Evolutionary conservation across 192 early-diverging fungal species (phyloP).

Genomic region (Rhizophagus prolifer): DNA sequence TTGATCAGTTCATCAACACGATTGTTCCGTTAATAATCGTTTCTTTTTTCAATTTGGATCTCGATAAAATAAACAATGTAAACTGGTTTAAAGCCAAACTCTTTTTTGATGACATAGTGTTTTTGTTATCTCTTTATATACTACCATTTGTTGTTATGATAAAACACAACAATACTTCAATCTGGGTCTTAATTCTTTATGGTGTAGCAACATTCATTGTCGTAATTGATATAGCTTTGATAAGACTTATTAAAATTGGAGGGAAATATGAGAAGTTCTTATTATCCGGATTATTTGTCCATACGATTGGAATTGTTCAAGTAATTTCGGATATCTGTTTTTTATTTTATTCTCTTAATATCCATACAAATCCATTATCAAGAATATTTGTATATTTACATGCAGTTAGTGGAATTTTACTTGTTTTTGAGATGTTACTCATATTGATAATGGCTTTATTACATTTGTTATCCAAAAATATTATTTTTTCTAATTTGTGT

Average conservation of each 20-base stretch:
- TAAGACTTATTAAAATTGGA: neutral
- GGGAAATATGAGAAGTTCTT: neutral
- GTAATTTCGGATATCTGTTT: constrained; percentile 3
- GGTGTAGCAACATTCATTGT: neutral
- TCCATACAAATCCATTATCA: constrained; percentile 3
- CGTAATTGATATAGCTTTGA: neutral
- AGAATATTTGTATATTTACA: constrained; percentile 1
- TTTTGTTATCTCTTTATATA: constrained; percentile 7
- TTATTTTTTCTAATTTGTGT: neutral
- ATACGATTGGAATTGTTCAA: no score
- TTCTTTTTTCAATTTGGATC: neutral
- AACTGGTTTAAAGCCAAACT: constrained; percentile 6
- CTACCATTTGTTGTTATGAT: neutral
- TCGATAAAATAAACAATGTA: neutral
- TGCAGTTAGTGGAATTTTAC: neutral
- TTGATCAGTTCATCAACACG: neutral
- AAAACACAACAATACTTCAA: neutral
- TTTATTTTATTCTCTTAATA: neutral
- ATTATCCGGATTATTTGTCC: neutral
- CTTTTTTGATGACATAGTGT: neutral
- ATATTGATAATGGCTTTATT: neutral
- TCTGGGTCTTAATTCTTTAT: constrained; percentile 11
- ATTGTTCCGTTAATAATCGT: constrained; percentile 5
- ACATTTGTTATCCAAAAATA: neutral
- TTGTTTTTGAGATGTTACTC: neutral